Base-by-base conservation (phyloP, 768 basidiomycete species). In the Fomitopsis pulvina region DNA sequence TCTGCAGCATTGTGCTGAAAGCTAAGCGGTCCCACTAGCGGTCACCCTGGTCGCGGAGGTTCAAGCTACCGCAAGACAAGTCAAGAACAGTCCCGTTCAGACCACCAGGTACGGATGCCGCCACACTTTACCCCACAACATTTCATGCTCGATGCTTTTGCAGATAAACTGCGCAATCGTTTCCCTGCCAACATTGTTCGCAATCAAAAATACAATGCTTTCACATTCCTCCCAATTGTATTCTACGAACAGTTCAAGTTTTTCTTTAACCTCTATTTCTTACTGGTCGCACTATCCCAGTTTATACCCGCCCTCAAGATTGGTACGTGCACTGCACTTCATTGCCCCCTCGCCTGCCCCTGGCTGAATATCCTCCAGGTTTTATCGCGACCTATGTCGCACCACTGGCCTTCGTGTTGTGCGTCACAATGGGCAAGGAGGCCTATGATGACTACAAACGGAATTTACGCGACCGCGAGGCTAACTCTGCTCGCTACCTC, bases 211-310 rank as follows among this genome's bases (percentile, higher is more conserved):
- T 98, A 98, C 76, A 95, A 94, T 64, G 75, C 88, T 47, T 79
- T 91, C 70, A 92, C 90, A n/a, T 99, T 99, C 74, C 78, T 99
- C 9, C 96, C 96, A 2, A 80, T 97, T 56, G 94, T 98, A 40
- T 81, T 98, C 65, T 98, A 97, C 67, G 94, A 98, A 66, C 95
- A 98, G 66, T 99, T 98, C 85, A 98, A 97, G 68, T 97, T 95
- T 76, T 99, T 99, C 74, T 98, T 96, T 81, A 99, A 98, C 64
- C 77, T 97, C 6, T 99, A 98, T 68, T 99, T 99, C 64, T 80
- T 98, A 10, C 83, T 98, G 21, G 96, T 99, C 30, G 96, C 96
- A 0, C 75, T 98, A 7, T 92, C 89, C 8, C 96, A 98, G 67
- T 96, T 99, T 63, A 72, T 99, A 16, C 96, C 96, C 12, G 88